Evolutionary conservation across 305 asterid genomes (phyloP).

Genomic region (Fraxinus xanthoxyloides): DNA sequence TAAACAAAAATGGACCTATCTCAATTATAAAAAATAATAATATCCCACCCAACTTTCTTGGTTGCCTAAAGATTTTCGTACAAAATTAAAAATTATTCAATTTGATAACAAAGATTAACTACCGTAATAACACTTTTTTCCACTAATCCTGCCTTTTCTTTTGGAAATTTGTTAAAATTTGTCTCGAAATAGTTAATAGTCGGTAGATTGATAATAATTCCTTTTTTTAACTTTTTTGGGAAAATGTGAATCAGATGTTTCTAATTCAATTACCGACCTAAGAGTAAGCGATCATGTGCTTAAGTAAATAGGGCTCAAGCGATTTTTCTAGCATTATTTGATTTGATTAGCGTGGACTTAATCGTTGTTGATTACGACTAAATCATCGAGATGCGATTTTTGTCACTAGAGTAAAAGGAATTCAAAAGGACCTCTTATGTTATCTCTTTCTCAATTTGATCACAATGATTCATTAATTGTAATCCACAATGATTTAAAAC

Average conservation of each 20-base stretch:
- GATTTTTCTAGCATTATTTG: background rate
- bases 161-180: background rate
- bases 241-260: background rate
- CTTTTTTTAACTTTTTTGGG: background rate
- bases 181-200: background rate
- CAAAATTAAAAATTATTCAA: background rate
- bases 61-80: constrained; percentile 1
- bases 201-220: background rate
- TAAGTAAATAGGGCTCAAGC: background rate
- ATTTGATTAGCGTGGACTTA: background rate
- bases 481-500: background rate
- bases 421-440: background rate
- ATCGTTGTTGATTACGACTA: background rate
- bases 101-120: constrained; percentile 20
- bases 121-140: constrained; percentile 30
- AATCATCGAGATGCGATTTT: no score
- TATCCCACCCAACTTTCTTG: constrained; percentile 15
- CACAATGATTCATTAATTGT: background rate
- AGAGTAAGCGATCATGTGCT: background rate
- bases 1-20: constrained; percentile 39
- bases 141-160: constrained; percentile 7
- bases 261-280: background rate
- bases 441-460: background rate
- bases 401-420: background rate
- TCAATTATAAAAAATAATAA: constrained; percentile 9